phyloP scores from a whole-genome alignment of 495 filamentous ascomycete species.

The Penicillium ochrochloron region DNA sequence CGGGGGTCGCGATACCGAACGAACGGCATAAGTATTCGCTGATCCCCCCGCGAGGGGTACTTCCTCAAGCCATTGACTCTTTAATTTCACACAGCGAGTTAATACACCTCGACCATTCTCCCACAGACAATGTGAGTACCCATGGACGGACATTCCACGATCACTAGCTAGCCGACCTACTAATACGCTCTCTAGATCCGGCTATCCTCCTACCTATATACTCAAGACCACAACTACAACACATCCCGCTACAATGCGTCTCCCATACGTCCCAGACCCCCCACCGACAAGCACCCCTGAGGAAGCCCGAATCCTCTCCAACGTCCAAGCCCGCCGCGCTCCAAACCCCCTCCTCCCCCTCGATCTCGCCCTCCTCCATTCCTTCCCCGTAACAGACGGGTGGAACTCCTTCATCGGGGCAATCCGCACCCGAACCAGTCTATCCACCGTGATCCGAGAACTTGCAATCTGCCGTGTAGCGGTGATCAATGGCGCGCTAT shows the following conservation, averaged over 20 bases:
- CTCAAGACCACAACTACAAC: background rate
- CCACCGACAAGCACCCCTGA: conserved; percentile 51
- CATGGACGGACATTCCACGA: background rate
- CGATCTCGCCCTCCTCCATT: conserved; percentile 76
- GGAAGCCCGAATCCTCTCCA: conserved; percentile 59
- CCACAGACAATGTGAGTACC: background rate
- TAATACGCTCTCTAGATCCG: background rate
- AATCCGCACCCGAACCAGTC: conserved; percentile 66
- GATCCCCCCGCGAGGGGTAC: background rate
- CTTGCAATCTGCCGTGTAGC: conserved; percentile 77
- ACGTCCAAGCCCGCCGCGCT: conserved; percentile 65
- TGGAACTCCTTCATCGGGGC: conserved; percentile 83
- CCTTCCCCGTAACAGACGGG: conserved; percentile 71
- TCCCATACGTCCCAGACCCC: conserved; percentile 68
- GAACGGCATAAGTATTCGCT: conserved; percentile 14
- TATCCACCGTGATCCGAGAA: conserved; percentile 66
- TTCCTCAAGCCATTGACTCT: background rate
- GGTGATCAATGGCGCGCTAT: conserved; percentile 71
- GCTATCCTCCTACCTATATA: background rate
- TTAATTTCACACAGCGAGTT: background rate
- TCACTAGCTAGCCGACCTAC: background rate
- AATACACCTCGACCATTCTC: background rate
- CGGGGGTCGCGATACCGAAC: conserved; percentile 24
- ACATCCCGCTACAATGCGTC: conserved; percentile 59
- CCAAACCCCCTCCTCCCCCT: conserved; percentile 68